phyloP scores from a whole-genome alignment of 2,329 filamentous ascomycete species.

The Keithomyces neogunnii region DNA sequence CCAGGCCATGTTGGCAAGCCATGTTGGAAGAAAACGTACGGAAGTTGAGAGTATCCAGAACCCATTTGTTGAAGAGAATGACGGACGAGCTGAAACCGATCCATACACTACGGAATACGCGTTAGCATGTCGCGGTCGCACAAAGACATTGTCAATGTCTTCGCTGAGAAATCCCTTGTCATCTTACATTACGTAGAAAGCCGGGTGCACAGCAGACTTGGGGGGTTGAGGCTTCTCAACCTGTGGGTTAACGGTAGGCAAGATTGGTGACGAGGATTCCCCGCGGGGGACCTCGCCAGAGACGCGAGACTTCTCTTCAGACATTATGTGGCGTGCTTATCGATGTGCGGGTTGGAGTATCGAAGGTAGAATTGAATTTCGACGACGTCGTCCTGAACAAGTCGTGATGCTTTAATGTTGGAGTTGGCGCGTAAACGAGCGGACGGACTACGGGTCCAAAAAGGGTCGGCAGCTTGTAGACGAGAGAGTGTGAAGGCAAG shows the following conservation, averaged over 20 bases:
- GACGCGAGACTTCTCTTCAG: slow-evolving; percentile 72
- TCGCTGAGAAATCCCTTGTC: not conserved
- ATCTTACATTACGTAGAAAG: slow-evolving; percentile 71
- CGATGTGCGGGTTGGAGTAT: not conserved
- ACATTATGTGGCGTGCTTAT: slow-evolving; percentile 18
- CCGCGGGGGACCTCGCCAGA: slow-evolving; percentile 66
- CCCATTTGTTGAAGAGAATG: slow-evolving; percentile 99
- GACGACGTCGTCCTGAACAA: not conserved
- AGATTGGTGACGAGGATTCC: slow-evolving; percentile 49
- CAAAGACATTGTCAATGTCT: no score
- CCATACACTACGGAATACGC: slow-evolving; percentile 59
- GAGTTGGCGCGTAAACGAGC: slow-evolving; percentile 28
- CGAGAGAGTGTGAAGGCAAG: not conserved
- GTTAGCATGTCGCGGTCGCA: not conserved
- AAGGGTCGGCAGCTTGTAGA: slow-evolving; percentile 6
- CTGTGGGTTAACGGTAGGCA: slow-evolving; percentile 75
- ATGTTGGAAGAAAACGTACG: slow-evolving; percentile 26
- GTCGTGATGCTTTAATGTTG: not conserved
- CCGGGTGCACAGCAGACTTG: slow-evolving; percentile 62
- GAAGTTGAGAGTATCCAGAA: slow-evolving; percentile 79
- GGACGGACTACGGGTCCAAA: slow-evolving; percentile 23
- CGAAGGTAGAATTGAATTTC: not conserved
- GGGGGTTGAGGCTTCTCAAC: slow-evolving; percentile 61
- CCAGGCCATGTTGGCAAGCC: not conserved
- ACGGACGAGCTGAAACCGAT: slow-evolving; percentile 87